Conservation (phyloP, 2,329 filamentous ascomycete genomes). For the Epichloe festucae region DNA sequence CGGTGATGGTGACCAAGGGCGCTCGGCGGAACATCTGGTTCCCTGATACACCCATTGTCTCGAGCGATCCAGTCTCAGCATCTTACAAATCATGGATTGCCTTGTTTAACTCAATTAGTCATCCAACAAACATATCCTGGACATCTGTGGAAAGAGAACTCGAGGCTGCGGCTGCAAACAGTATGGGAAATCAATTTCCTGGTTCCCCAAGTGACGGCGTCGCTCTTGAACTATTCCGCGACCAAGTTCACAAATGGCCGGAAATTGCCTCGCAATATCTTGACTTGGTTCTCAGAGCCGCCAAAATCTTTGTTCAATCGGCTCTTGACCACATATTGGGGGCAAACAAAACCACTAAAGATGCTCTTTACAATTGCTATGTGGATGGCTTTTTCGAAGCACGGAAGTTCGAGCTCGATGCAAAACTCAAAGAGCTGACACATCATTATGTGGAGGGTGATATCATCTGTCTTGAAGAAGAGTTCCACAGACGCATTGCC, state of each 20-base stretch:
- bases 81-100: neutral
- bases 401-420: slow-evolving; percentile 4
- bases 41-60: neutral
- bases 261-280: neutral
- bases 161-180: neutral
- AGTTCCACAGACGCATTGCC: neutral
- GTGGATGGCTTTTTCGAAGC: slow-evolving; percentile 1
- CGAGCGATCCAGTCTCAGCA: neutral
- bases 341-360: neutral
- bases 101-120: neutral
- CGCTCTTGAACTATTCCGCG: neutral
- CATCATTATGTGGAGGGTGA: slow-evolving; percentile 22
- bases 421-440: slow-evolving; percentile 28
- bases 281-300: neutral
- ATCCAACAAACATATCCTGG: neutral
- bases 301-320: neutral
- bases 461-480: slow-evolving; percentile 14
- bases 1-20: neutral
- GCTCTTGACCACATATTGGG: neutral
- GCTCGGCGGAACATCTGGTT: neutral
- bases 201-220: neutral
- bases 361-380: neutral
- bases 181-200: neutral
- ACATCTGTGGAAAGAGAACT: neutral
- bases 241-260: neutral